Conservation (phyloP, 2,329 filamentous ascomycete species). For the Sporothrix euskadiensis region DNA sequence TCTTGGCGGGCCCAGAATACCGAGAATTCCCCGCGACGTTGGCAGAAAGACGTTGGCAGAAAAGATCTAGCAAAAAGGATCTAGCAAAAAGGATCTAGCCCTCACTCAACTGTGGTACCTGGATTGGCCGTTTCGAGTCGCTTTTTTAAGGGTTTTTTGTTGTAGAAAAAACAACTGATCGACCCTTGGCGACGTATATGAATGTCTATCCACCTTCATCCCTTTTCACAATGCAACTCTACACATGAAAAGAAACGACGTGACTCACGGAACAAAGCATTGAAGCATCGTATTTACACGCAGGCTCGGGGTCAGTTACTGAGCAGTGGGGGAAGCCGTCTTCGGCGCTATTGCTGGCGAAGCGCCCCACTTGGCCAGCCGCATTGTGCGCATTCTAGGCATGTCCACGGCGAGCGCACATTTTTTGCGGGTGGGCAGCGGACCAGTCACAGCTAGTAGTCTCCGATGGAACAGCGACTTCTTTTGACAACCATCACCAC, state of each 20-base stretch:
- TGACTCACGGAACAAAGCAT: not conserved
- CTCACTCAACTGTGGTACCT: not conserved
- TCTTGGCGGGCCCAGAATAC: conserved; percentile 5
- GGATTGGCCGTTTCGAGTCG: no score
- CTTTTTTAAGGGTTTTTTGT: no score
- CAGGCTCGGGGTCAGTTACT: not conserved
- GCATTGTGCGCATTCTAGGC: not conserved
- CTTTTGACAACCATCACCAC: not conserved
- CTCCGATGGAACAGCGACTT: not conserved
- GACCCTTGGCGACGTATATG: not conserved
- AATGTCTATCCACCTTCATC: not conserved
- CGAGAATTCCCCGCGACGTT: conserved; percentile 20
- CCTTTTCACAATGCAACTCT: not conserved
- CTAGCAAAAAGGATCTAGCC: not conserved
- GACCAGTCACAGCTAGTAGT: not conserved
- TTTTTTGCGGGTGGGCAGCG: not conserved
- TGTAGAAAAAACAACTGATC: not conserved
- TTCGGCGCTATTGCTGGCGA: conserved; percentile 15
- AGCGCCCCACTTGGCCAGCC: conserved; percentile 11
- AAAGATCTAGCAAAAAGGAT: no score
- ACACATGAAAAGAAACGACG: not conserved
- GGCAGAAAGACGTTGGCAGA: not conserved
- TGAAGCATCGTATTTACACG: not conserved
- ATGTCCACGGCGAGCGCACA: not conserved
- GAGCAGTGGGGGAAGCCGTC: not conserved